These are phyloP conservation scores for Neofusicoccum sp. DNA, from an alignment of 2,329 filamentous ascomycete genomes.

Conservation along the genomic window DNA sequence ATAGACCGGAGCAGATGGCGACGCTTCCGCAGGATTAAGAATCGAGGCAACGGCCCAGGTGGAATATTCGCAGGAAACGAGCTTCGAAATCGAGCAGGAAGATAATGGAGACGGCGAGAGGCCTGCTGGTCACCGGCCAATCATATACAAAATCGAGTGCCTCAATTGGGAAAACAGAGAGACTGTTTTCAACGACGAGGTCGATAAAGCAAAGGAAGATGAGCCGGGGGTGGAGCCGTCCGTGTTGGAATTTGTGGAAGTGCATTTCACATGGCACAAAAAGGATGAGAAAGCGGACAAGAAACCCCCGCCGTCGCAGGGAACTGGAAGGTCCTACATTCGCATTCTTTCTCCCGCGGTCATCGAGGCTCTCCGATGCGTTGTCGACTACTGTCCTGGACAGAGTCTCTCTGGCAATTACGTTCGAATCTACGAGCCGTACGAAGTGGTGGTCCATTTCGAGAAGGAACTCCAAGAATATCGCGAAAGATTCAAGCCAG, in stretches of 20 bases:
- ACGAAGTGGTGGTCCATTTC: conserved; percentile 14
- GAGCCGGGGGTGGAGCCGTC: too few species aligned
- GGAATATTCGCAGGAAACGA: too few species aligned
- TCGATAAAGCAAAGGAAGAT: too few species aligned
- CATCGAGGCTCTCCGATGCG: conserved; percentile 5
- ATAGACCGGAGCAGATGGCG: too few species aligned
- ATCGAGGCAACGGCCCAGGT: too few species aligned
- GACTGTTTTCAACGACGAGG: too few species aligned
- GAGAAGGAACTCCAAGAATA: conserved; percentile 19
- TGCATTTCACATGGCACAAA: not conserved
- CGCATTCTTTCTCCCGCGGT: conserved; percentile 9
- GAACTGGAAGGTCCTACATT: not conserved
- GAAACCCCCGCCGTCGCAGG: not conserved
- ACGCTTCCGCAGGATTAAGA: too few species aligned
- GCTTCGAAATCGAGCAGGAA: too few species aligned
- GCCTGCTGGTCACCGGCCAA: too few species aligned
- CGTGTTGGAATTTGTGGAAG: conserved; percentile 7
- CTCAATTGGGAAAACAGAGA: too few species aligned
- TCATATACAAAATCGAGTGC: too few species aligned
- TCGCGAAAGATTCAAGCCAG: not conserved
- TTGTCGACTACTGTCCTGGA: conserved; percentile 21
- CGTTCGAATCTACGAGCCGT: conserved; percentile 12
- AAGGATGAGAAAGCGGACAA: not conserved
- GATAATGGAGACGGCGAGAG: too few species aligned
- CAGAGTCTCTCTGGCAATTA: conserved; percentile 14